Evolutionary conservation across 2,329 filamentous ascomycete genomes (phyloP).

Genomic region (Fusarium nanum): DNA sequence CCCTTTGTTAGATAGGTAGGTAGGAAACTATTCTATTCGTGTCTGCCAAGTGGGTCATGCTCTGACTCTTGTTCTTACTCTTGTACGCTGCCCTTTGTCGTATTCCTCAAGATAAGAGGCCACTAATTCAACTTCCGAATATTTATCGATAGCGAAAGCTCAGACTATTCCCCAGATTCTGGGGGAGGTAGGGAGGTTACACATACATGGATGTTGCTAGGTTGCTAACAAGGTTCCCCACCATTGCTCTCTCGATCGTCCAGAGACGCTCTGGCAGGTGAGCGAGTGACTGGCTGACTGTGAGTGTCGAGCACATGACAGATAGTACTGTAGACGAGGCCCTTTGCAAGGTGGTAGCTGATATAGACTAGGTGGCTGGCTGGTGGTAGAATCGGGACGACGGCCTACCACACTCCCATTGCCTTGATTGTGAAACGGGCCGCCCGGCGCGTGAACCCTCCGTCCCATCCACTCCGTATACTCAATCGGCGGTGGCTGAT

Average conservation of each 20-base stretch:
- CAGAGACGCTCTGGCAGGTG: conserved; percentile 35
- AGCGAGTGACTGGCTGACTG: conserved; percentile 12
- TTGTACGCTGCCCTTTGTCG: conserved; percentile 1
- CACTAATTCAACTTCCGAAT: conserved; percentile 12
- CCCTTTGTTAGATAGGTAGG: neutral
- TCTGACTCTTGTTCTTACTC: neutral
- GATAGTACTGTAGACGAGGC: conserved; percentile 15
- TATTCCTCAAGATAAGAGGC: neutral
- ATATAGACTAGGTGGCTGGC: conserved; percentile 16
- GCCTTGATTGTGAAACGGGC: conserved; percentile 45
- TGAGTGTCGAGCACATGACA: conserved; percentile 39
- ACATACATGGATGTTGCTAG: conserved; percentile 5
- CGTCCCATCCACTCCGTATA: conserved; percentile 32
- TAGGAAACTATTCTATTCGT: conserved; percentile 2
- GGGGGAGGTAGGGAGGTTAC: conserved; percentile 1
- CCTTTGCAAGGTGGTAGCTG: neutral
- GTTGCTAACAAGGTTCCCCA: conserved; percentile 26
- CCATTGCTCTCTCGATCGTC: conserved; percentile 29
- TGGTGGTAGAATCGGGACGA: conserved; percentile 23
- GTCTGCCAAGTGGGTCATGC: neutral
- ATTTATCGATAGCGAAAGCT: conserved; percentile 9
- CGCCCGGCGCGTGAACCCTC: conserved; percentile 45
- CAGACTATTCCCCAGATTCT: conserved; percentile 19
- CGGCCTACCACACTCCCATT: conserved; percentile 24
- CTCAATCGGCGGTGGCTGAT: conserved; percentile 26